phyloP scores from a whole-genome alignment of 768 basidiomycete genomes.

The Tulasnella sp. region DNA sequence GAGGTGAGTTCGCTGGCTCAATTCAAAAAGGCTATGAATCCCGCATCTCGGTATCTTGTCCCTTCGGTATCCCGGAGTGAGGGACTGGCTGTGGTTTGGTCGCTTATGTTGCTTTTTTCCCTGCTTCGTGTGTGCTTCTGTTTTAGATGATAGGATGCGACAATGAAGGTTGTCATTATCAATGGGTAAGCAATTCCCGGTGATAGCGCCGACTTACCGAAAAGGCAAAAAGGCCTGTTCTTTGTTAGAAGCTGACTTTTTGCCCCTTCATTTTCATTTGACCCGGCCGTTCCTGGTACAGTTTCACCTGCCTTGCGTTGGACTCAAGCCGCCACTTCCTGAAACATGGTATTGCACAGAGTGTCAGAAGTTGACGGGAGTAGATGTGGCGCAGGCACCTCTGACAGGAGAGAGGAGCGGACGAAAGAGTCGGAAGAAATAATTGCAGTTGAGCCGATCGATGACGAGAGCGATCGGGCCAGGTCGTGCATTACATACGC shows the following conservation, averaged over 20 bases:
- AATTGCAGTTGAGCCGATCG: no score
- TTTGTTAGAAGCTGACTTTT: not conserved
- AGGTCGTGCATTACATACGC: no score
- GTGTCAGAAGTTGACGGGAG: conserved; percentile 26
- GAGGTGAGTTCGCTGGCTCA: conserved; percentile 28
- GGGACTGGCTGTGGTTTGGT: no score
- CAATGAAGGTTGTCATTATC: conserved; percentile 50
- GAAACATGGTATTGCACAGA: conserved; percentile 50
- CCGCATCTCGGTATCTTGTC: not conserved
- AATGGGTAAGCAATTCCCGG: conserved; percentile 53
- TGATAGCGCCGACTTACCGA: no score
- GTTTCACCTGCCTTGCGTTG: conserved; percentile 56
- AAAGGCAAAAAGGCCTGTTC: no score
- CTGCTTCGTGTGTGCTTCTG: conserved; percentile 26
- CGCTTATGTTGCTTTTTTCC: no score
- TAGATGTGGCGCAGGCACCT: conserved; percentile 26
- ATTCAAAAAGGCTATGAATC: not conserved
- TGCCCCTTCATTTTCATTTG: no score
- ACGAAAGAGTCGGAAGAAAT: conserved; percentile 15
- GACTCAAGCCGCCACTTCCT: conserved; percentile 43
- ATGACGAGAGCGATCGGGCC: no score
- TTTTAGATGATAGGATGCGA: conserved; percentile 68
- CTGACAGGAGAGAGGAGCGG: conserved; percentile 2
- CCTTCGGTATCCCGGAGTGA: no score
- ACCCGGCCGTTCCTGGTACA: no score